phyloP scores from a whole-genome alignment of 129 eudicot species.

The Tagetes erecta region DNA sequence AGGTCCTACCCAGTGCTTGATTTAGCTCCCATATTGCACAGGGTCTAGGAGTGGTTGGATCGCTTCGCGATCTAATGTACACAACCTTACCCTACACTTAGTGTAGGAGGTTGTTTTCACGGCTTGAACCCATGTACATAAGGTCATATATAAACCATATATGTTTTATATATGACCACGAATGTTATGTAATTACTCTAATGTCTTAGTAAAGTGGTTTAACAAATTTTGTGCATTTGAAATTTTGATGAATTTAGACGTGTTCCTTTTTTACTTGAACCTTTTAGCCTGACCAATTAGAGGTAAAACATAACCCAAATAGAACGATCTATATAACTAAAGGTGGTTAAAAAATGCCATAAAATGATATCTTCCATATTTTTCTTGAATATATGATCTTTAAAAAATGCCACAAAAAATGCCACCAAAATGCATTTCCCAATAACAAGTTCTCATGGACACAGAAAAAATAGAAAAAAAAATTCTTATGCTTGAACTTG shows the following conservation, averaged over 20 bases:
- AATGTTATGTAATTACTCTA: not conserved
- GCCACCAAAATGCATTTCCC: too few relatives aligned
- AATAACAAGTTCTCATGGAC: too few relatives aligned
- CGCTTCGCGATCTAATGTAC: too few relatives aligned
- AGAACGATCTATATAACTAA: not conserved
- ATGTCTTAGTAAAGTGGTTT: constrained; percentile 1
- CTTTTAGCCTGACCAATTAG: not conserved
- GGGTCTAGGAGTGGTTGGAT: too few relatives aligned
- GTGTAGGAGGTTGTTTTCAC: too few relatives aligned
- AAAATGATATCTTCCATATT: not conserved
- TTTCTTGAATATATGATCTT: constrained; percentile 6
- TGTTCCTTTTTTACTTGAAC: not conserved
- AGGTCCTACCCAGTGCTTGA: too few relatives aligned
- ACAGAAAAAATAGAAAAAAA: too few relatives aligned
- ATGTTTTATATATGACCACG: not conserved
- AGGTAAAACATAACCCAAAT: not conserved
- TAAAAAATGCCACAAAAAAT: not conserved
- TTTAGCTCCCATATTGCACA: too few relatives aligned
- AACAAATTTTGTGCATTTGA: not conserved
- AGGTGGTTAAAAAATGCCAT: not conserved
- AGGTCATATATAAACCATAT: too few relatives aligned
- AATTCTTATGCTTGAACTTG: constrained; percentile 6
- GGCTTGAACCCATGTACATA: too few relatives aligned
- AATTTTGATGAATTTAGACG: not conserved
- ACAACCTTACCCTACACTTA: too few relatives aligned